phyloP scores from a whole-genome alignment of 139 green algal genomes.

The Pycnococcus provasolii region DNA sequence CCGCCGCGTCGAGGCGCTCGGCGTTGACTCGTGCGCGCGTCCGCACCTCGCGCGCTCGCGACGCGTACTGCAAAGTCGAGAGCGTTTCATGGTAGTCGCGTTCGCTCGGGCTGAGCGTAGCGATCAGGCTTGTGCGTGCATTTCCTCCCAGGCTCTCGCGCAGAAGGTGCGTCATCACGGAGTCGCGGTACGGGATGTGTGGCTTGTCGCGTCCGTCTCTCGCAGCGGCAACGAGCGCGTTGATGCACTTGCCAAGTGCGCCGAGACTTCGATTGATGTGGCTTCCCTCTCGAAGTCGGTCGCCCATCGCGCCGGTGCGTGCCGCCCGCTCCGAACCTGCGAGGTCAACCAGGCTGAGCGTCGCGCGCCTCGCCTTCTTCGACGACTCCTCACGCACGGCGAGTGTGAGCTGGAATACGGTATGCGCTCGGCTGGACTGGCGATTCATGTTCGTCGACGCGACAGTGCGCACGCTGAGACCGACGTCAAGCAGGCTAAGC shows the following conservation, averaged over 20 bases:
- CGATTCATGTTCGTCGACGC: conserved; percentile 24
- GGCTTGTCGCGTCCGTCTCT: conserved; percentile 2
- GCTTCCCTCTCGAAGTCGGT: conserved; percentile 45
- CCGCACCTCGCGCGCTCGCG: no score
- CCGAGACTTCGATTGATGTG: no score
- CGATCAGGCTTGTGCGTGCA: conserved; percentile 66
- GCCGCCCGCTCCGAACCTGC: conserved; percentile 79
- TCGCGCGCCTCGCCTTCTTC: conserved; percentile 16
- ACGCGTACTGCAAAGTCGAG: conserved; percentile 69
- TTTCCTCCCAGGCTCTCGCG: conserved; percentile 78
- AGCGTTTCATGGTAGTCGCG: conserved; percentile 70
- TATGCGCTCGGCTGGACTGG: conserved; percentile 14
- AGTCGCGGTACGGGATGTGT: conserved; percentile 26
- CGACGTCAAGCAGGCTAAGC: conserved; percentile 7
- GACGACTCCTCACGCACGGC: no score
- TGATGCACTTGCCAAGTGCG: conserved; percentile 58
- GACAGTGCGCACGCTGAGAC: conserved; percentile 5
- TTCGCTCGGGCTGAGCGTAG: conserved; percentile 59
- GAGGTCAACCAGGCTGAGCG: conserved; percentile 90
- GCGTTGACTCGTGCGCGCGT: no score
- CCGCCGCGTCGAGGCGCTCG: no score
- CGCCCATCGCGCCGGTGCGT: conserved; percentile 51
- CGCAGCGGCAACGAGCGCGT: neutral
- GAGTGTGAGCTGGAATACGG: conserved; percentile 17
- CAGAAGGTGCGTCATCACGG: conserved; percentile 24